phyloP scores from a whole-genome alignment of 768 basidiomycete genomes.

The Serendipita vermifera region DNA sequence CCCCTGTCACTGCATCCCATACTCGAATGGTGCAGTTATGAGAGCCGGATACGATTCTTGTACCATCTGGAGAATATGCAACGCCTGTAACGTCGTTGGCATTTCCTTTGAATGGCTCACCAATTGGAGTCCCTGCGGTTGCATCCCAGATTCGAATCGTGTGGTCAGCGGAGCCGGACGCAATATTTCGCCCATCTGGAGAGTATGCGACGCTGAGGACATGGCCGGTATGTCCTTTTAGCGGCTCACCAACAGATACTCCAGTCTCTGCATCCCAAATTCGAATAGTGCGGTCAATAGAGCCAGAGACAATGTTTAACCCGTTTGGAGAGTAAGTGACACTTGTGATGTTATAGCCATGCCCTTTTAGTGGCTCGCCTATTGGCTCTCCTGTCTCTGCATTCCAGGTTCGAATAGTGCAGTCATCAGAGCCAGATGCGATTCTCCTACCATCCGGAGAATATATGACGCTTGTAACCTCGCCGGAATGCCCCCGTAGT shows the following conservation, averaged over 20 bases:
- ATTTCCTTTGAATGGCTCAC: neutral
- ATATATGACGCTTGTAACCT: constrained; percentile 23
- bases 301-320: constrained; percentile 9
- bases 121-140: constrained; percentile 10
- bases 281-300: constrained; percentile 8
- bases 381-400: constrained; percentile 9
- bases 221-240: constrained; percentile 21
- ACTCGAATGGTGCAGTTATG: constrained; percentile 16
- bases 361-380: neutral
- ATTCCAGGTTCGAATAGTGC: constrained; percentile 6
- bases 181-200: constrained; percentile 15
- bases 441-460: constrained; percentile 23
- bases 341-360: neutral
- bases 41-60: constrained; percentile 8
- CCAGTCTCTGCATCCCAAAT: constrained; percentile 19
- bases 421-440: constrained; percentile 10
- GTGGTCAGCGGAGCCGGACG: constrained; percentile 24
- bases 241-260: constrained; percentile 15
- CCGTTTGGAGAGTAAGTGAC: constrained; percentile 12
- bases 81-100: constrained; percentile 3
- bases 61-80: constrained; percentile 5
- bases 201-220: too few species aligned
- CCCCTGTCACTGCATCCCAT: constrained; percentile 16
- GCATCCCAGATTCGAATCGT: too few species aligned
- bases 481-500: constrained; percentile 20